Evolutionary conservation across 129 eudicot genomes (phyloP).

Genomic region (Tagetes erecta): DNA sequence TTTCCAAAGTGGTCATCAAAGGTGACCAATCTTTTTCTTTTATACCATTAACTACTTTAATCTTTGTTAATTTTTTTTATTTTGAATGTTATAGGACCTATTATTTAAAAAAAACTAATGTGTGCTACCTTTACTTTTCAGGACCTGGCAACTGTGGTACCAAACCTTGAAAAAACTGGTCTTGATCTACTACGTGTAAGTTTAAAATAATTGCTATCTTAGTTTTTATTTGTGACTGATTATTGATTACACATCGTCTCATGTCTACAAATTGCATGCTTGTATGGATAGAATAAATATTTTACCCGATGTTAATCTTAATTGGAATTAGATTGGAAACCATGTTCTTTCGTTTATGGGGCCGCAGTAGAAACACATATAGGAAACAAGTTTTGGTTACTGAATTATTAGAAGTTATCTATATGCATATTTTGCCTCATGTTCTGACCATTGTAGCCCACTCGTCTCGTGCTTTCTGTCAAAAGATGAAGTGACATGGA

Average conservation of each 20-base stretch:
- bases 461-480: slow-evolving; percentile 15
- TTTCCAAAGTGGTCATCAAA: slow-evolving; percentile 88
- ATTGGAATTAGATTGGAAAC: neutral
- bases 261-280: neutral
- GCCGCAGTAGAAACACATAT: neutral
- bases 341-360: neutral
- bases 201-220: slow-evolving; percentile 15
- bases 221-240: slow-evolving; percentile 10
- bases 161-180: slow-evolving; percentile 79
- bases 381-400: slow-evolving; percentile 2
- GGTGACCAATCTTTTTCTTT: slow-evolving; percentile 45
- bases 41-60: neutral
- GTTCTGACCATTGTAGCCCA: slow-evolving; percentile 16
- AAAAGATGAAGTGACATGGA: slow-evolving; percentile 9
- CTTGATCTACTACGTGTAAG: slow-evolving; percentile 87
- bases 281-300: neutral
- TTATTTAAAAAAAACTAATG: slow-evolving; percentile 4
- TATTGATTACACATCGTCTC: neutral
- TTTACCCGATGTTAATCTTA: neutral
- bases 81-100: neutral
- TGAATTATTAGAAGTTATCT: neutral
- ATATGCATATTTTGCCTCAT: neutral
- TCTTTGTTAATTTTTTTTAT: neutral
- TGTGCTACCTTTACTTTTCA: slow-evolving; percentile 37
- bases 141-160: slow-evolving; percentile 80